These are phyloP conservation scores for Vigna mungo DNA, from an alignment of 306 rosid species.

Conservation along the genomic window DNA sequence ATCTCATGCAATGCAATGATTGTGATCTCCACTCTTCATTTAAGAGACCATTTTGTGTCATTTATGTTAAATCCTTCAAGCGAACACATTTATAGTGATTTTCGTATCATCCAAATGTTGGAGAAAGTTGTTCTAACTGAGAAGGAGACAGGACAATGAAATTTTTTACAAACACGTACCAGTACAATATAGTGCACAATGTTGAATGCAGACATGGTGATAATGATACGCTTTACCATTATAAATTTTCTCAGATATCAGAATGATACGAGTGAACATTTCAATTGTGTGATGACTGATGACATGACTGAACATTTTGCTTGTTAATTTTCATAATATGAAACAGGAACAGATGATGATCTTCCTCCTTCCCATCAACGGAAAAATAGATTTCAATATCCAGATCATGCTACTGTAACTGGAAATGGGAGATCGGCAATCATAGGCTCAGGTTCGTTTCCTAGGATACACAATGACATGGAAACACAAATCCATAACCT, in stretches of 20 bases:
- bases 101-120: background rate
- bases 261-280: conserved; percentile 3
- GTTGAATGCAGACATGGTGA: conserved; percentile 6
- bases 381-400: conserved; percentile 67
- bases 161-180: too few species aligned
- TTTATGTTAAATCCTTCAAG: background rate
- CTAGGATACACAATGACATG: conserved; percentile 67
- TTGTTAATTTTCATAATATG: conserved; percentile 16
- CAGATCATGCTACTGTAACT: conserved; percentile 54
- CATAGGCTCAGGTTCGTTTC: conserved; percentile 57
- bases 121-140: background rate
- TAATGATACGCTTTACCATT: conserved; percentile 1
- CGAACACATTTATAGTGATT: background rate
- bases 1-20: background rate
- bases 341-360: conserved; percentile 79
- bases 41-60: background rate
- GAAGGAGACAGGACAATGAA: background rate
- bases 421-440: conserved; percentile 62
- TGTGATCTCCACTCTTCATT: background rate
- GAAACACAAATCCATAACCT: conserved; percentile 82
- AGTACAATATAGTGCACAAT: conserved; percentile 16
- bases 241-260: conserved; percentile 26
- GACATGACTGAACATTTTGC: conserved; percentile 8
- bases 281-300: conserved; percentile 17
- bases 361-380: conserved; percentile 81